Conservation (phyloP, 352 stramenopile genomes). For the Blastocystis hominis region DNA sequence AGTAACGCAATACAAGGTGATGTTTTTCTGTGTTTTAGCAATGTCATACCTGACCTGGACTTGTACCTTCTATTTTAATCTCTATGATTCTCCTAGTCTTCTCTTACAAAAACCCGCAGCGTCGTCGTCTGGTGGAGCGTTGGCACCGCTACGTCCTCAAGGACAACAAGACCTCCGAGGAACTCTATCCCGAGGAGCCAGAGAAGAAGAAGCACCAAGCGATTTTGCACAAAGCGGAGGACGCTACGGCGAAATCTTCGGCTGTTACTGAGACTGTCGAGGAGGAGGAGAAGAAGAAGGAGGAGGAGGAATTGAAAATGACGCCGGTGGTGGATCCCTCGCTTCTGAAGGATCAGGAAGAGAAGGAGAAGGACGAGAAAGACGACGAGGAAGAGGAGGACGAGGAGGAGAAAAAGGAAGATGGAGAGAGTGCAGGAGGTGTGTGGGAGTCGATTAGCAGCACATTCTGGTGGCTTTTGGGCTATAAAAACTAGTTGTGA, state of each 20-base stretch:
- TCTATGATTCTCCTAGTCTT: not conserved
- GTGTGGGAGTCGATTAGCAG: not conserved
- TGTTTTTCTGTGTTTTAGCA: constrained; percentile 9
- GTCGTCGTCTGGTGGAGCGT: constrained; percentile 48
- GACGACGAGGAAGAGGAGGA: not conserved
- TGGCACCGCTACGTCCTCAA: constrained; percentile 37
- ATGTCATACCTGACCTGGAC: constrained; percentile 37
- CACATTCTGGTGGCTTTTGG: constrained; percentile 47
- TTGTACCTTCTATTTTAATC: not conserved
- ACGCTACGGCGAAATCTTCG: not conserved
- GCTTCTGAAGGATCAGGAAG: too few relatives aligned
- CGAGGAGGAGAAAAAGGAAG: not conserved
- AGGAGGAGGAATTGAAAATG: too few relatives aligned
- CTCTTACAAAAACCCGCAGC: constrained; percentile 38
- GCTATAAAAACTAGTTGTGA: constrained; percentile 22
- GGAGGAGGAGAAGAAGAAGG: not conserved
- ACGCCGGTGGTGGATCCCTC: too few relatives aligned
- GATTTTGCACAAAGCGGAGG: not conserved
- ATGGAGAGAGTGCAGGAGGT: not conserved
- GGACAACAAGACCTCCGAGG: not conserved
- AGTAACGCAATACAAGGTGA: not conserved
- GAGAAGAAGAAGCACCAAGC: not conserved
- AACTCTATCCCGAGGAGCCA: not conserved
- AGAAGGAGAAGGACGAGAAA: not conserved
- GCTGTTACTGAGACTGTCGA: not conserved